Evolutionary conservation across 2,329 filamentous ascomycete genomes (phyloP).

Genomic region (Thelonectria blattea): DNA sequence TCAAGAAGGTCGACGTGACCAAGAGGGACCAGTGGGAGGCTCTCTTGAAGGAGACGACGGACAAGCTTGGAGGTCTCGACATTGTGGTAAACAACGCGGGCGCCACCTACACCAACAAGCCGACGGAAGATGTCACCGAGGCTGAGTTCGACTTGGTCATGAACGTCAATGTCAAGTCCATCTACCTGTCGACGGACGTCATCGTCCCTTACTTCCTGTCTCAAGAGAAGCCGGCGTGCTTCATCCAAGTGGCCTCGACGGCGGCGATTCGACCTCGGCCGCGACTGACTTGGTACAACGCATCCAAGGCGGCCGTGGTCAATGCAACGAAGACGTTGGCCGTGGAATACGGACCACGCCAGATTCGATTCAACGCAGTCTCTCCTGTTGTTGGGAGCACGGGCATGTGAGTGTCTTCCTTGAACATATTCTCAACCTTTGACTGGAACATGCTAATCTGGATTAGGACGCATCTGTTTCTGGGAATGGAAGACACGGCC

Average conservation of each 20-base stretch:
- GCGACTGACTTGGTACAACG: slow-evolving; percentile 73
- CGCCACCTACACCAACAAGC: slow-evolving; percentile 64
- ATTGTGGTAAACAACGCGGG: slow-evolving; percentile 68
- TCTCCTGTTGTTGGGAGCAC: slow-evolving; percentile 73
- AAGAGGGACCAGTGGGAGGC: slow-evolving; percentile 59
- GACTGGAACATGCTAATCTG: background rate
- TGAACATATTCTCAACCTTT: background rate
- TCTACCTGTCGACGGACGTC: slow-evolving; percentile 66
- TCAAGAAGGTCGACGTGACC: slow-evolving; percentile 56
- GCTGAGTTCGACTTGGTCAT: slow-evolving; percentile 71
- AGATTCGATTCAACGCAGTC: slow-evolving; percentile 76
- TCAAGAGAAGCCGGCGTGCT: slow-evolving; percentile 61
- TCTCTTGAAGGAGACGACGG: slow-evolving; percentile 52
- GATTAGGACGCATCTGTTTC: slow-evolving; percentile 54
- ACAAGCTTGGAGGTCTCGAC: slow-evolving; percentile 59
- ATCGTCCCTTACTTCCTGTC: slow-evolving; percentile 66
- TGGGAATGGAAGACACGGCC: slow-evolving; percentile 66
- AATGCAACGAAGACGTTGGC: slow-evolving; percentile 66
- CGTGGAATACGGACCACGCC: slow-evolving; percentile 73
- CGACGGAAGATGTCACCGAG: slow-evolving; percentile 68
- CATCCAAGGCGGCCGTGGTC: slow-evolving; percentile 69
- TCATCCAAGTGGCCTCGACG: slow-evolving; percentile 71
- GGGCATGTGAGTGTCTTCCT: slow-evolving; percentile 52
- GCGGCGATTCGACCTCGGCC: slow-evolving; percentile 65
- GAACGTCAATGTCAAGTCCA: slow-evolving; percentile 71